phyloP scores from a whole-genome alignment of 179 eudicot genomes.

The Drosera spatulata region DNA sequence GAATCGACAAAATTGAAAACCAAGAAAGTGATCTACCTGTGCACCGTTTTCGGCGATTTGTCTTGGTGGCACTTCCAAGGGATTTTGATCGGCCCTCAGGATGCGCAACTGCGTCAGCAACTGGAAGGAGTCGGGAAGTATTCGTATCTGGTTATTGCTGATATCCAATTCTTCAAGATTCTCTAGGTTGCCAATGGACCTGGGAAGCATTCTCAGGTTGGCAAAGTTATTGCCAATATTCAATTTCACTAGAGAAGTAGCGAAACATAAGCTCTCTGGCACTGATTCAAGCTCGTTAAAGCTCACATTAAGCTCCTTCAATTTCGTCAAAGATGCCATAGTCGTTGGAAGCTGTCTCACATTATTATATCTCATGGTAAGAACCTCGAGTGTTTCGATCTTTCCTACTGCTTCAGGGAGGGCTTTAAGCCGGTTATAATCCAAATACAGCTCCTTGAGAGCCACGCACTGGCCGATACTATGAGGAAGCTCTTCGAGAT shows the following conservation, averaged over 20 bases:
- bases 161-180: slow-evolving; percentile 74
- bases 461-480: slow-evolving; percentile 69
- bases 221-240: slow-evolving; percentile 84
- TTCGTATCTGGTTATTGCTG: slow-evolving; percentile 72
- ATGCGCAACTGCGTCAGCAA: slow-evolving; percentile 34
- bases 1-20: background rate
- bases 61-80: slow-evolving; percentile 67
- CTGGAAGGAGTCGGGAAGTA: slow-evolving; percentile 74
- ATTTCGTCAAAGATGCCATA: slow-evolving; percentile 43
- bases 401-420: slow-evolving; percentile 89
- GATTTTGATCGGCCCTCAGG: slow-evolving; percentile 60
- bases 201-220: slow-evolving; percentile 55
- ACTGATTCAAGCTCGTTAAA: slow-evolving; percentile 78
- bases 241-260: slow-evolving; percentile 62
- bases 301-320: slow-evolving; percentile 79
- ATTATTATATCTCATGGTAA: slow-evolving; percentile 68
- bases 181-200: slow-evolving; percentile 89
- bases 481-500: slow-evolving; percentile 76
- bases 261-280: slow-evolving; percentile 88
- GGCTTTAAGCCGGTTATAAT: slow-evolving; percentile 70
- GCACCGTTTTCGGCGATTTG: slow-evolving; percentile 57
- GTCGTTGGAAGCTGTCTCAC: slow-evolving; percentile 68
- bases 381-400: slow-evolving; percentile 48
- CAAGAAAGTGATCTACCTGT: slow-evolving; percentile 31
- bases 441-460: slow-evolving; percentile 66